phyloP scores from a whole-genome alignment of 192 early-diverging fungal genomes.

The Phycomyces blakesleeanus region DNA sequence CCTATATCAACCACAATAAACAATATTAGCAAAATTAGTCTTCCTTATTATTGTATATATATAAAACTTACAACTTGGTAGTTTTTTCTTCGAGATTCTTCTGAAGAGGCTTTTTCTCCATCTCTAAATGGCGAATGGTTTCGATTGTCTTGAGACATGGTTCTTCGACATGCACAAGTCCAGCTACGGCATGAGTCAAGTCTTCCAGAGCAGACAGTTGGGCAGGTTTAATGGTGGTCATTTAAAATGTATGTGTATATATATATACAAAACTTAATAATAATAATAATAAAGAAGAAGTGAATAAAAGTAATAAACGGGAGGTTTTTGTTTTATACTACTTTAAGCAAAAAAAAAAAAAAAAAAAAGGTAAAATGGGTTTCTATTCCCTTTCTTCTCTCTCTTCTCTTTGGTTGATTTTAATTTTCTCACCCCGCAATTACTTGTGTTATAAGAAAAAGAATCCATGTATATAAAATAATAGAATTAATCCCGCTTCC shows the following conservation, averaged over 20 bases:
- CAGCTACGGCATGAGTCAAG: conserved; percentile 24
- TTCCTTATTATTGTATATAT: too few species aligned
- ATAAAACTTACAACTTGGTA: conserved; percentile 34
- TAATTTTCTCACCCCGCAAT: neutral
- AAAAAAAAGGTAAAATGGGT: neutral
- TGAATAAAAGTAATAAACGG: too few species aligned
- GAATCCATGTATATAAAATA: too few species aligned
- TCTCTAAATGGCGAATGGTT: conserved; percentile 11
- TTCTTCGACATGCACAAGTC: conserved; percentile 23
- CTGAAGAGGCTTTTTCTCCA: conserved; percentile 16
- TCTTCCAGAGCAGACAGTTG: conserved; percentile 24
- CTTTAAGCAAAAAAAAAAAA: neutral
- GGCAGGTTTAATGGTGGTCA: neutral
- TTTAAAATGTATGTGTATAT: neutral
- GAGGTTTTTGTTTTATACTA: too few species aligned
- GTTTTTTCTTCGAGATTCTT: conserved; percentile 12
- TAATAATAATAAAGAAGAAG: too few species aligned
- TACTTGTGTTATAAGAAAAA: too few species aligned
- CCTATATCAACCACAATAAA: too few species aligned
- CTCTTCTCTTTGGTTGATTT: neutral
- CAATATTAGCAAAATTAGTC: too few species aligned
- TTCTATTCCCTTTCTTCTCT: neutral
- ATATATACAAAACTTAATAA: neutral
- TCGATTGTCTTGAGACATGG: conserved; percentile 18
- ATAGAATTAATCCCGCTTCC: too few species aligned